These are phyloP conservation scores for Populus nigra DNA, from an alignment of 345 rosid genomes.

Conservation along the genomic window DNA sequence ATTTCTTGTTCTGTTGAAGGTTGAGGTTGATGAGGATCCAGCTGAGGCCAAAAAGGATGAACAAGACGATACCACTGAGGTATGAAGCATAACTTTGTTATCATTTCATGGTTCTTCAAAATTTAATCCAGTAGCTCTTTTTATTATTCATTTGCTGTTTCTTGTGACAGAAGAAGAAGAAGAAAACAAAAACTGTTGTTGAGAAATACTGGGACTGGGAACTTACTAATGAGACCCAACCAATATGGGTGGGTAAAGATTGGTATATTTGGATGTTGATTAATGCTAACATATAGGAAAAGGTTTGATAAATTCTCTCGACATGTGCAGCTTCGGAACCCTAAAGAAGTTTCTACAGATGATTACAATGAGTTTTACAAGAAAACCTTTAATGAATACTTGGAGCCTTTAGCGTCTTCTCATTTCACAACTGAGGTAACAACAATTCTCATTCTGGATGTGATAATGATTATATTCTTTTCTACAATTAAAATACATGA, in stretches of 20 bases:
- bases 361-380: conserved; percentile 93
- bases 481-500: background rate
- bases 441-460: background rate
- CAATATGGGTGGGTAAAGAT: conserved; percentile 74
- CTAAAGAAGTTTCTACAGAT: conserved; percentile 82
- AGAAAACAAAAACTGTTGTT: conserved; percentile 86
- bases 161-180: conserved; percentile 72
- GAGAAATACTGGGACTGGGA: conserved; percentile 99
- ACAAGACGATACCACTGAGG: conserved; percentile 59
- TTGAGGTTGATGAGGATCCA: conserved; percentile 94
- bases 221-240: conserved; percentile 90
- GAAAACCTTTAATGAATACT: conserved; percentile 82
- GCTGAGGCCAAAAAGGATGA: conserved; percentile 63
- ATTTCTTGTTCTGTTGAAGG: conserved; percentile 37
- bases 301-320: conserved; percentile 10
- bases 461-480: background rate
- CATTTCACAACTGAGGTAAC: conserved; percentile 97
- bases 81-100: conserved; percentile 16
- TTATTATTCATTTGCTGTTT: background rate
- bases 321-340: conserved; percentile 73
- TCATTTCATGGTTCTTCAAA: conserved; percentile 4
- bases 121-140: conserved; percentile 5
- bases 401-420: conserved; percentile 93
- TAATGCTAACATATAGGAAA: background rate
- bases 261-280: background rate